Evolutionary conservation across 192 early-diverging fungal genomes (phyloP), one percentile per base, ranked within the genome.

Genomic region (Backusella mclennaniae): DNA sequence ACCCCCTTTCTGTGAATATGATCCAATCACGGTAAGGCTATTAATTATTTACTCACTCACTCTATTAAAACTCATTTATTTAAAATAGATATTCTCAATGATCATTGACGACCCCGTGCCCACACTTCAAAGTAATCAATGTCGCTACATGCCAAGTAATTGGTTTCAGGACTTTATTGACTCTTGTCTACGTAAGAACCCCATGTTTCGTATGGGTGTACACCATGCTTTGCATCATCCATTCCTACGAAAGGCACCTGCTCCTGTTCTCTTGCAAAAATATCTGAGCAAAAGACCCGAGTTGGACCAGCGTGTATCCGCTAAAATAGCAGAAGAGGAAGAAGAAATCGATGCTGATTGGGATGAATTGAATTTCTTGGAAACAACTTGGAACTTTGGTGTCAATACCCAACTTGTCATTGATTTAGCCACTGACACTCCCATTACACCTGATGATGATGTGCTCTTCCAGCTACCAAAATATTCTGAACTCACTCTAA

Each of bases 1-100:
- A 49, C 84, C 84, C 6, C 82, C 82, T n/a, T 79, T 75, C 42
- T 78, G 53, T 33, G 59, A 87, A 73, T 79, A 78, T 33, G 75
- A 80, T 69, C 79, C 79, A 39, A 23, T 76, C 35, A 80, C 76
- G 3, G 79, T 80, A 80, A 72, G 7, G 56, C 1, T 29, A 15
- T 56, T 33, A 59, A 63, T 19, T 11, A 17, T 33, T 33, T 33
- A 33, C 33, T 33, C 3, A 49, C n/a, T 41, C 41, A 4, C 31
- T 35, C 21, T 41, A 38, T 11, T 19, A 35, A 12, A 56, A 52
- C 35, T 66, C 9, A 66, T 59, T 19, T 35, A 9, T 46, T 71
- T 14, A 23, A 6, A 67, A 21, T 74, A 79, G 77, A 79, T 79
- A 23, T 79, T 79, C 26, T 53, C 67, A n/a, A 69, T 67, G 46